Base-by-base conservation (phyloP, 164 flowering plant genomes). In the Akebia trifoliata region DNA sequence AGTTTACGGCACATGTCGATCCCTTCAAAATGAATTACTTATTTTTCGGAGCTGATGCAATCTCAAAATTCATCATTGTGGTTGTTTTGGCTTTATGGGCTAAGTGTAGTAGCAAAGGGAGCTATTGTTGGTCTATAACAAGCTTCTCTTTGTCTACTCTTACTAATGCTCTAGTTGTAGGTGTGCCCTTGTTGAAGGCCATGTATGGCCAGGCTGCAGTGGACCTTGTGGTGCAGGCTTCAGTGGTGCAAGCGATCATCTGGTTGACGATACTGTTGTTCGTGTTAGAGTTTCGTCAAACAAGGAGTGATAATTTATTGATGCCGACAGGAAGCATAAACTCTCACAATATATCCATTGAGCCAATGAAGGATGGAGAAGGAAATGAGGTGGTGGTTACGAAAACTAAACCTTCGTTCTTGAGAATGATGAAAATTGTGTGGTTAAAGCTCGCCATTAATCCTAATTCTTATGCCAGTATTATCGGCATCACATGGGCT, bases 401-500 rank as follows among this genome's bases (percentile, higher is more conserved):
- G 4, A 57, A 26, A 18, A 26, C 45, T 6, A 72, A 69, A 59
- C 80, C 78, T 6, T 64, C 81, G 0, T 70, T 77, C 20, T 65
- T 72, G 73, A 12, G 46, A 2, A 42, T 87, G 53, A 73, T 82
- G 82, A 83, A 69, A 78, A 63, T 60, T 22, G 87, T 88, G 51
- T 61, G 75, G 72, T 14, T 77, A 30, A 85, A 85, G 60, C 62
- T 87, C 25, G 81, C 76, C 4, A 50, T 61, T 46, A 83, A 85
- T 58, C 96, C 96, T 0, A 87, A 81, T 42, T 65, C 77, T 0
- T 83, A 80, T 52, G 80, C 86, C 20, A 77, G 87, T 61, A 45
- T 79, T 29, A 15, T 83, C 29, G 95, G 91, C 26, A 56, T 85
- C 47, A 51, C 40, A 14, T 87, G 92, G 92, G 90, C 92, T 44